phyloP scores from a whole-genome alignment of 2,329 filamentous ascomycete genomes.

The Ascomycota sp. region DNA sequence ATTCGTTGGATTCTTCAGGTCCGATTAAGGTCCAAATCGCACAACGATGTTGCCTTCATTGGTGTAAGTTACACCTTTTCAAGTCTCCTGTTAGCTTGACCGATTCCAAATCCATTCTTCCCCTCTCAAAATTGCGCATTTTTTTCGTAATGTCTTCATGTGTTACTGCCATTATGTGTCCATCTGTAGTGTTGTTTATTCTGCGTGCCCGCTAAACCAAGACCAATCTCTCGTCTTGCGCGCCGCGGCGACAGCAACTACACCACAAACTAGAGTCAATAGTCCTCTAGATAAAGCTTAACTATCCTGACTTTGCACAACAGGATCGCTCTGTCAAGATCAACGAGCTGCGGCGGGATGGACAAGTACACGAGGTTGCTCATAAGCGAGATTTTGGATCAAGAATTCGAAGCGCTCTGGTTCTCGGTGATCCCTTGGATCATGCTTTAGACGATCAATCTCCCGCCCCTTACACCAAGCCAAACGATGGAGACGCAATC shows the following conservation, averaged over 20 bases:
- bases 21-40: constrained; percentile 45
- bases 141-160: too few relatives aligned
- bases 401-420: constrained; percentile 57
- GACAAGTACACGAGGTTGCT: constrained; percentile 55
- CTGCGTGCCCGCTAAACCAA: too few relatives aligned
- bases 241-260: too few relatives aligned
- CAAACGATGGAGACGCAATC: constrained; percentile 18
- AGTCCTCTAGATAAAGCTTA: neutral
- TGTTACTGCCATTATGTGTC: too few relatives aligned
- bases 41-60: constrained; percentile 74
- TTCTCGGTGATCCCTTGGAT: constrained; percentile 41
- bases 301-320: neutral
- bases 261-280: too few relatives aligned
- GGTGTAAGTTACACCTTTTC: constrained; percentile 32
- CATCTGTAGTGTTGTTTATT: too few relatives aligned
- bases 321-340: constrained; percentile 66
- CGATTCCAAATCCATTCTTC: too few relatives aligned
- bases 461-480: constrained; percentile 12
- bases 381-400: constrained; percentile 60
- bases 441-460: constrained; percentile 13
- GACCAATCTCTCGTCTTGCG: too few relatives aligned
- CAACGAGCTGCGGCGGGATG: constrained; percentile 48
- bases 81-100: too few relatives aligned
- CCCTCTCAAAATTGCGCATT: neutral
- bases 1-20: constrained; percentile 61